Evolutionary conservation across 2,329 filamentous ascomycete genomes (phyloP).

Genomic region (Aspergillus sp.): DNA sequence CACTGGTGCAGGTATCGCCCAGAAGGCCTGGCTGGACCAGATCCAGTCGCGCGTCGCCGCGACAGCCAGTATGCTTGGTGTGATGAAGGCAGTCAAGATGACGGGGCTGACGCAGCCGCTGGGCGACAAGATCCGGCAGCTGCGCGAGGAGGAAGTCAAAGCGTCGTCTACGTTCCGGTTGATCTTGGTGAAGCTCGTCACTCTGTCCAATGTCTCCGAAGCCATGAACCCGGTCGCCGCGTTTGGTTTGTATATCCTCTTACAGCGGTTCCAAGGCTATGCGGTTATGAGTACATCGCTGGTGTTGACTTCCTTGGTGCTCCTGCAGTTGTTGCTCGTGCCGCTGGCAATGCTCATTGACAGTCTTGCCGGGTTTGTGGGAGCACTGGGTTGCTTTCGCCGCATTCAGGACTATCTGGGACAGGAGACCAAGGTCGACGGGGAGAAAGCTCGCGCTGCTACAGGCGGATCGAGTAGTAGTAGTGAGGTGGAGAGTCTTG

Average conservation of each 20-base stretch:
- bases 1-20: conserved; percentile 11
- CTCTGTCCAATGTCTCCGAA: not conserved
- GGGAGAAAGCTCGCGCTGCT: not conserved
- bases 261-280: not conserved
- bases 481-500: not conserved
- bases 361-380: not conserved
- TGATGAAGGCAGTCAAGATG: conserved; percentile 45
- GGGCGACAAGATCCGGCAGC: conserved; percentile 32
- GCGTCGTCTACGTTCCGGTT: conserved; percentile 19
- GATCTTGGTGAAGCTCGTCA: conserved; percentile 26
- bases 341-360: not conserved
- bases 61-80: conserved; percentile 32
- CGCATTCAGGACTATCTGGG: not conserved
- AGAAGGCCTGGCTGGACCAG: conserved; percentile 28
- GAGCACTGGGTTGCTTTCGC: not conserved
- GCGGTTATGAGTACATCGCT: not conserved
- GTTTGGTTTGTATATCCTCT: not conserved
- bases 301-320: not conserved
- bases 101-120: conserved; percentile 38
- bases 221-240: not conserved
- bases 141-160: conserved; percentile 39
- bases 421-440: not conserved
- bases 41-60: conserved; percentile 30
- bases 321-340: not conserved
- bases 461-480: not conserved